Evolutionary conservation across 176 grass and related monocot genomes (phyloP).

Genomic region (maize (Zea mays)): DNA sequence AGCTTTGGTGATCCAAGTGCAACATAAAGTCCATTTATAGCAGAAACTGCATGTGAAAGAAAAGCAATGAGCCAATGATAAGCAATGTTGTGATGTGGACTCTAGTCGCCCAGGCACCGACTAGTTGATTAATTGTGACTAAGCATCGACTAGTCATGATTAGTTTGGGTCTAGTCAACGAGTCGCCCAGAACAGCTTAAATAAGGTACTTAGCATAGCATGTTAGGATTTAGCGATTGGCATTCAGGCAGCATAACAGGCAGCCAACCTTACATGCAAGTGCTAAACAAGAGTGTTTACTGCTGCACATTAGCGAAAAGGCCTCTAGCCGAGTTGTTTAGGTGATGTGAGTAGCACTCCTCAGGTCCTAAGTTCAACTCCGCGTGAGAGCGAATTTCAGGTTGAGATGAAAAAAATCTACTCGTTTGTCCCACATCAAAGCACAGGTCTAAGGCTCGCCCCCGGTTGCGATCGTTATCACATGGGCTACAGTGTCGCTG

Average conservation of each 20-base stretch:
- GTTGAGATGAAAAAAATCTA: no score
- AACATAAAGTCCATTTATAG: slow-evolving; percentile 78
- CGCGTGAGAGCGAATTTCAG: no score
- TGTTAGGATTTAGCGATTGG: background rate
- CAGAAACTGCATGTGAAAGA: slow-evolving; percentile 33
- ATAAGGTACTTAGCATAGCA: background rate
- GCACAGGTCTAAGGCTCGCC: no score
- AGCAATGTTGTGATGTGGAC: background rate
- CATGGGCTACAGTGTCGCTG: no score
- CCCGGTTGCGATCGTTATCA: no score
- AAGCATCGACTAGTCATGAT: background rate
- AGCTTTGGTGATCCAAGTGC: slow-evolving; percentile 71
- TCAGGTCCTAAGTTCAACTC: no score
- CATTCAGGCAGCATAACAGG: background rate
- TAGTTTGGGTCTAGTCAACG: background rate
- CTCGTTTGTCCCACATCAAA: no score
- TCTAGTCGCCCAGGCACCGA: background rate
- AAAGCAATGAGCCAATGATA: background rate
- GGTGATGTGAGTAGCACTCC: no score
- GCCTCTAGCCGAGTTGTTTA: no score
- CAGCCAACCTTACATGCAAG: background rate
- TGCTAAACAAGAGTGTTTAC: background rate
- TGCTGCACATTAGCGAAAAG: background rate
- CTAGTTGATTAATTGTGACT: background rate
- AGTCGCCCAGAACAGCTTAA: background rate